These are phyloP conservation scores for Carex myosuroides DNA, from an alignment of 176 grass and related monocot species.

Conservation along the genomic window DNA sequence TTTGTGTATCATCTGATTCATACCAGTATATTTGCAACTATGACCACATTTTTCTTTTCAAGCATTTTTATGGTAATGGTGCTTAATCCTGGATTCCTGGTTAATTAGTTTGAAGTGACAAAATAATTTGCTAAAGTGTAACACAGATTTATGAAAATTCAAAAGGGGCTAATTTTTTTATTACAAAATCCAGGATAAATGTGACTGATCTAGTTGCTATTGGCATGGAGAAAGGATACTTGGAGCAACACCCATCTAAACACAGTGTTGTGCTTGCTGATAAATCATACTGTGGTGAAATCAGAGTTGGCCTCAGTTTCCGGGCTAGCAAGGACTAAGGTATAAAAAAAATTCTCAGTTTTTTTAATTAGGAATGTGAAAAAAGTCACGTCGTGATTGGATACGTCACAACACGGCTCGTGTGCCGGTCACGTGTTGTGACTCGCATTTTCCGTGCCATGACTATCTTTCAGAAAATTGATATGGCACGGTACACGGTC, in stretches of 20 bases:
- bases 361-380: too few species aligned
- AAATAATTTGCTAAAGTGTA: neutral
- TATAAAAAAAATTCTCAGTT: neutral
- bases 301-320: constrained; percentile 57
- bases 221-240: constrained; percentile 44
- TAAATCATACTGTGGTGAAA: constrained; percentile 55
- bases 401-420: too few species aligned
- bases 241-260: constrained; percentile 35
- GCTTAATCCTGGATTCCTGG: neutral
- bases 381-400: too few species aligned
- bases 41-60: neutral
- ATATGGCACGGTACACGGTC: too few species aligned
- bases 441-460: too few species aligned
- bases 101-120: neutral
- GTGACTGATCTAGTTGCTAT: constrained; percentile 58
- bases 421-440: too few species aligned
- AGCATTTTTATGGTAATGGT: neutral
- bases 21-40: neutral
- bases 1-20: neutral
- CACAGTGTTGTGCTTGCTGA: constrained; percentile 57
- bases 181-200: constrained; percentile 43
- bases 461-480: too few species aligned
- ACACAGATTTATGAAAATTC: neutral
- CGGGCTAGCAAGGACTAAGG: constrained; percentile 36
- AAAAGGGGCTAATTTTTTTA: neutral